Percentiles rank a stretch among this genome's conserved stretches.
Evolutionary conservation across 306 rosid genomes (phyloP).

Genomic region (Delonix regia): DNA sequence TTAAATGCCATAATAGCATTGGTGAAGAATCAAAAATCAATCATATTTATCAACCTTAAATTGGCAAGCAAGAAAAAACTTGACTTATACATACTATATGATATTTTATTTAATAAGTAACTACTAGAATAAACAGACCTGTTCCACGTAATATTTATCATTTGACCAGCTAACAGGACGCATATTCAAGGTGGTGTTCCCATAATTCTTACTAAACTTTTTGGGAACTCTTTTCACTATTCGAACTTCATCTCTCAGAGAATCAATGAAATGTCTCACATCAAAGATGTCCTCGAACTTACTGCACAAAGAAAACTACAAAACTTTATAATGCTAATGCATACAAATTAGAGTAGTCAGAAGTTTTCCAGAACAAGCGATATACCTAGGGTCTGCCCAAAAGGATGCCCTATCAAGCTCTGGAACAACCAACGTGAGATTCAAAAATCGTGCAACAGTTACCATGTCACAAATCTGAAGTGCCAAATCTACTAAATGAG

Average conservation of each 20-base stretch:
- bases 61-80: not conserved
- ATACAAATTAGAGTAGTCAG: not conserved
- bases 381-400: constrained; percentile 77
- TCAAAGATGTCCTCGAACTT: constrained; percentile 71
- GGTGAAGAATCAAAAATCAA: constrained; percentile 20
- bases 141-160: constrained; percentile 59
- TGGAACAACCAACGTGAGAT: constrained; percentile 71
- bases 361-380: constrained; percentile 25
- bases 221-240: constrained; percentile 70
- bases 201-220: constrained; percentile 53
- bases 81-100: not conserved
- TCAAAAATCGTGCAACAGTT: constrained; percentile 68
- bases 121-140: constrained; percentile 44
- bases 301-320: constrained; percentile 41
- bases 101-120: not conserved
- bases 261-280: constrained; percentile 66
- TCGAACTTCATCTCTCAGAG: constrained; percentile 65
- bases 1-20: constrained; percentile 4
- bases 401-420: constrained; percentile 71
- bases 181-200: constrained; percentile 49
- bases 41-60: constrained; percentile 20
- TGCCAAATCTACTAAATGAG: constrained; percentile 30
- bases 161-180: constrained; percentile 79
- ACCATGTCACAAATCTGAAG: constrained; percentile 80
- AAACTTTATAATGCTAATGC: constrained; percentile 21